A percentile compares a stretch with the other conserved stretches of the same genome.
These are phyloP conservation scores for Diaporthe sp. DNA, from an alignment of 2,329 filamentous ascomycete genomes.

Conservation along the genomic window DNA sequence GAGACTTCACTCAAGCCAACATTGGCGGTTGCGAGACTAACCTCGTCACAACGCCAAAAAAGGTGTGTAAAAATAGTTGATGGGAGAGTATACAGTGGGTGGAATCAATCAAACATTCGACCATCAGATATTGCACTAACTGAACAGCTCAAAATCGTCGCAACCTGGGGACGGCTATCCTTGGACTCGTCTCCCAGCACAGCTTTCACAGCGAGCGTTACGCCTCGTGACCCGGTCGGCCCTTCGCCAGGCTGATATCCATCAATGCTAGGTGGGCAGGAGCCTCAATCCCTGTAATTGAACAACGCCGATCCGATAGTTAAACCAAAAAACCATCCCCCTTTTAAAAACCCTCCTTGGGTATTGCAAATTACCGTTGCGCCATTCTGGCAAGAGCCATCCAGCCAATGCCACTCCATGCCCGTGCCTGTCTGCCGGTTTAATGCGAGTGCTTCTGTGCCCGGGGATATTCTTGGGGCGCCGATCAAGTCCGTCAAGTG, in stretches of 20 bases:
- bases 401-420: constrained; percentile 20
- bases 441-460: constrained; percentile 2
- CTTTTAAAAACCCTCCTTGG: constrained; percentile 31
- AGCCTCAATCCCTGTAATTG: constrained; percentile 25
- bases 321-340: constrained; percentile 16
- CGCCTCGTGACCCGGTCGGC: constrained; percentile 22
- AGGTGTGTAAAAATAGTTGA: background rate
- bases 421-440: constrained; percentile 24
- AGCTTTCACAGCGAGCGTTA: constrained; percentile 31
- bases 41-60: background rate
- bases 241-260: constrained; percentile 32
- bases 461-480: background rate
- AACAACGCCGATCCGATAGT: constrained; percentile 35
- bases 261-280: constrained; percentile 26
- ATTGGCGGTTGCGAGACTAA: background rate
- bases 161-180: background rate
- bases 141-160: constrained; percentile 32
- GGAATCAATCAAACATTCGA: constrained; percentile 22
- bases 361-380: constrained; percentile 38
- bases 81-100: constrained; percentile 23
- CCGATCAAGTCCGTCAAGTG: background rate
- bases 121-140: constrained; percentile 35
- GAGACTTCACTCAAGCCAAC: background rate
- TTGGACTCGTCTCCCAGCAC: background rate
- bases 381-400: constrained; percentile 34